Evolutionary conservation across 441 rosid genomes (phyloP), one percentile per base, ranked within the genome.

Genomic region (Erodium moschatum): DNA sequence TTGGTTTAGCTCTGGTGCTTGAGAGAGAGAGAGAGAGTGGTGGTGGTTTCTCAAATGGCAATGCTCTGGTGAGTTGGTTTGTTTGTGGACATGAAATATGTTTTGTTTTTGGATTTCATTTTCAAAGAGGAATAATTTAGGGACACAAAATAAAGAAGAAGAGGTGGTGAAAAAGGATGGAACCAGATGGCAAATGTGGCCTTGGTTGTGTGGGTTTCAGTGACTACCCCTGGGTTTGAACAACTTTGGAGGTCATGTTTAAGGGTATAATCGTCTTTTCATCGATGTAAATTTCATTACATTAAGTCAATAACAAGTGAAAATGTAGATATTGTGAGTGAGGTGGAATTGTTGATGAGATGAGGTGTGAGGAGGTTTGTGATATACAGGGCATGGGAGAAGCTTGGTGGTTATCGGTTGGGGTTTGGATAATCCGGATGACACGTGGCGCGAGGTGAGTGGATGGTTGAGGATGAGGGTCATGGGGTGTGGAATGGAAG

Each of bases 381-480:
- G 31, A 29, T 29, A 29, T 29, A 29, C 31, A 29, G 3, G 31
- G 31, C 31, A 29, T 29, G 31, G 91, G 85, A 76, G 83, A 79
- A 76, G 79, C 83, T 75, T 80, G 92, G 92, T 72, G 81, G 80
- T 73, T 35, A 60, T 73, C 79, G n/a, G 44, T 72, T 66, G 70
- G 6, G 2, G 68, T 81, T 69, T 70, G 88, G 93, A 83, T 85
- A 86, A 78, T 72, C 63, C 76, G 52, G 15, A 4, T 48, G 79
- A 67, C 86, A 88, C 86, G 85, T 88, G 92, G 88, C 76, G 18
- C 0, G 5, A 4, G 11, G n/a, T 4, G 62, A 64, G 63, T 82
- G 90, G 84, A 12, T 54, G 63, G 2, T 67, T 83, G 62, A 64
- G 74, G 95, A 88, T 88, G 80, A 82, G 84, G 84, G 67, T 71